A percentile compares a stretch with the other conserved stretches of the same genome.
Conservation (phyloP, 2,329 filamentous ascomycete genomes). For the Bretziella fagacearum region DNA sequence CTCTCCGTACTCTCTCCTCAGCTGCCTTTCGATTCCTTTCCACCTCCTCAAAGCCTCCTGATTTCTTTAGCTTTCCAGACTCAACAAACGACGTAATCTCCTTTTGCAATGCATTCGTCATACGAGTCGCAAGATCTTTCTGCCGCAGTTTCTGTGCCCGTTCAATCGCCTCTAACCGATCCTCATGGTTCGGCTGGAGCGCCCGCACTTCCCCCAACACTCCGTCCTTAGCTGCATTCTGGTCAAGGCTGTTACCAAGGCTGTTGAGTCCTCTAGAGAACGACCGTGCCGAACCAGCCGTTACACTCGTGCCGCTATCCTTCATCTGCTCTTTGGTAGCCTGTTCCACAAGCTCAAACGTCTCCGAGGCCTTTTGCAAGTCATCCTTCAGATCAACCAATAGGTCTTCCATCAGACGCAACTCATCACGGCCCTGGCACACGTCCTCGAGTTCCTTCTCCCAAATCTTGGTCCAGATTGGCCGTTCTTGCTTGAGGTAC, state of each 20-base stretch:
- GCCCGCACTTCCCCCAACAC: conserved; percentile 87
- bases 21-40: conserved; percentile 70
- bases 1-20: conserved; percentile 70
- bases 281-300: conserved; percentile 34
- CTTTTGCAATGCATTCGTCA: conserved; percentile 60
- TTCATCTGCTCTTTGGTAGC: conserved; percentile 97
- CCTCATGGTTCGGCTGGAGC: conserved; percentile 84
- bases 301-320: conserved; percentile 38
- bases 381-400: conserved; percentile 86
- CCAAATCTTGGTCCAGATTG: conserved; percentile 98
- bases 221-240: conserved; percentile 69
- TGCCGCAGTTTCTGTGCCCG: conserved; percentile 84
- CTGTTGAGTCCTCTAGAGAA: conserved; percentile 38
- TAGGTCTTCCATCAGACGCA: conserved; percentile 92
- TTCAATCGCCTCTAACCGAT: conserved; percentile 85
- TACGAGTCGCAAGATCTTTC: conserved; percentile 66
- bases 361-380: conserved; percentile 83
- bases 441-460: conserved; percentile 93
- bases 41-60: conserved; percentile 83
- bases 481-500: conserved; percentile 79
- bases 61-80: conserved; percentile 88
- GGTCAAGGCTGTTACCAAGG: conserved; percentile 45
- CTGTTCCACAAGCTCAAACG: conserved; percentile 88
- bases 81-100: conserved; percentile 75
- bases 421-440: conserved; percentile 84